Evolutionary conservation across 2,329 filamentous ascomycete genomes (phyloP).

Genomic region (Plectosphaerella plurivora): DNA sequence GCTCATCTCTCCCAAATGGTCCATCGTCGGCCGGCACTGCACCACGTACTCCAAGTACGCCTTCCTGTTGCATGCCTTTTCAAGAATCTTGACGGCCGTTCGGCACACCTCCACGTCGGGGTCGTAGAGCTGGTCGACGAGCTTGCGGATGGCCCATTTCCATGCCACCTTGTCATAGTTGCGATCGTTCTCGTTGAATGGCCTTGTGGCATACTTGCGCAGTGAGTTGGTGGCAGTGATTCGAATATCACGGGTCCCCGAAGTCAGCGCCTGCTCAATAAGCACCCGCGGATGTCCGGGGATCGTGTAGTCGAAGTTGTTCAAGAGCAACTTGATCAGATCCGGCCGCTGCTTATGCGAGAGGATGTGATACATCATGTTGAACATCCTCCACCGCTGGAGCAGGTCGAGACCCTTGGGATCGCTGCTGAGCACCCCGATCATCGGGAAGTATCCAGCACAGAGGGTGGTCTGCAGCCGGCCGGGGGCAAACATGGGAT

Average conservation of each 20-base stretch:
- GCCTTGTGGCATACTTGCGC: slow-evolving; percentile 74
- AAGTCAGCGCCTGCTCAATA: slow-evolving; percentile 88
- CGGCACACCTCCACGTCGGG: slow-evolving; percentile 96
- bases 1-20: slow-evolving; percentile 94
- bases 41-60: slow-evolving; percentile 92
- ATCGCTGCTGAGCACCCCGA: slow-evolving; percentile 83
- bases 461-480: slow-evolving; percentile 83
- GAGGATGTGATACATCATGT: slow-evolving; percentile 99
- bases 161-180: slow-evolving; percentile 49
- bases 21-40: slow-evolving; percentile 87
- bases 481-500: slow-evolving; percentile 83
- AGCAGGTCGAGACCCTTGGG: slow-evolving; percentile 80
- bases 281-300: slow-evolving; percentile 88
- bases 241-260: slow-evolving; percentile 84
- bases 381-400: slow-evolving; percentile 96
- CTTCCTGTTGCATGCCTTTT: slow-evolving; percentile 93
- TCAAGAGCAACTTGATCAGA: slow-evolving; percentile 80
- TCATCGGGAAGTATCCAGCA: slow-evolving; percentile 88
- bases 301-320: slow-evolving; percentile 87
- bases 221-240: slow-evolving; percentile 85
- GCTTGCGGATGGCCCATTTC: slow-evolving; percentile 91
- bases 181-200: slow-evolving; percentile 29
- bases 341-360: slow-evolving; percentile 89
- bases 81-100: slow-evolving; percentile 92
- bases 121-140: slow-evolving; percentile 98